phyloP scores from a whole-genome alignment of 345 rosid genomes.

The Tarenaya hassleriana region DNA sequence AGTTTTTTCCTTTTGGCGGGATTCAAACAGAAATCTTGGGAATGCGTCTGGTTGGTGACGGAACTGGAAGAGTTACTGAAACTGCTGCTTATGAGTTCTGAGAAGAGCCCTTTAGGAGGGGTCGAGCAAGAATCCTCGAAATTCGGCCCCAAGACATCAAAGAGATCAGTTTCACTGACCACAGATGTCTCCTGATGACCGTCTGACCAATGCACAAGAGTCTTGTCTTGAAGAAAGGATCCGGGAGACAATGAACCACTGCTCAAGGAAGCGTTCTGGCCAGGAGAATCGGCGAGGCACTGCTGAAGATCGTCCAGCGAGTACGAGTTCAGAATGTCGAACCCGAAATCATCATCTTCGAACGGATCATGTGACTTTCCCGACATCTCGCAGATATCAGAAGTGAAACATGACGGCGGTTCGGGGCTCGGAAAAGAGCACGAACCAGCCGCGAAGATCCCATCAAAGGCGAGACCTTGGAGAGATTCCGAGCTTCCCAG shows the following conservation, averaged over 20 bases:
- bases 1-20: conserved; percentile 43
- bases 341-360: conserved; percentile 27
- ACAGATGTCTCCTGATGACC: conserved; percentile 23
- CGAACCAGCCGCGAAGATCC: conserved; percentile 35
- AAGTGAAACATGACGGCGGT: conserved; percentile 7
- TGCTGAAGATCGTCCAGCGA: conserved; percentile 43
- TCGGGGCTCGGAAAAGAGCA: conserved; percentile 27
- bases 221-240: too few relatives aligned
- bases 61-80: conserved; percentile 38
- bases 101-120: conserved; percentile 59
- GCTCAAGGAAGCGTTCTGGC: conserved; percentile 17
- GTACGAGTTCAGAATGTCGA: conserved; percentile 40
- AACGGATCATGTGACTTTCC: conserved; percentile 8
- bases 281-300: conserved; percentile 43
- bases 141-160: conserved; percentile 35
- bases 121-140: conserved; percentile 18
- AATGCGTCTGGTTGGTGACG: conserved; percentile 9
- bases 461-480: conserved; percentile 35
- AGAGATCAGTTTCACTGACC: conserved; percentile 37
- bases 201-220: conserved; percentile 13
- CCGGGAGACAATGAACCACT: too few relatives aligned
- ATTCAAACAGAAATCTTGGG: conserved; percentile 11
- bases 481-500: conserved; percentile 31
- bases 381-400: conserved; percentile 16
- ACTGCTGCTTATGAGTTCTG: conserved; percentile 66